Percentiles rank a stretch among this genome's conserved stretches.
These are phyloP conservation scores for Rhodamnia argentea DNA, from an alignment of 345 rosid genomes.

Conservation along the genomic window DNA sequence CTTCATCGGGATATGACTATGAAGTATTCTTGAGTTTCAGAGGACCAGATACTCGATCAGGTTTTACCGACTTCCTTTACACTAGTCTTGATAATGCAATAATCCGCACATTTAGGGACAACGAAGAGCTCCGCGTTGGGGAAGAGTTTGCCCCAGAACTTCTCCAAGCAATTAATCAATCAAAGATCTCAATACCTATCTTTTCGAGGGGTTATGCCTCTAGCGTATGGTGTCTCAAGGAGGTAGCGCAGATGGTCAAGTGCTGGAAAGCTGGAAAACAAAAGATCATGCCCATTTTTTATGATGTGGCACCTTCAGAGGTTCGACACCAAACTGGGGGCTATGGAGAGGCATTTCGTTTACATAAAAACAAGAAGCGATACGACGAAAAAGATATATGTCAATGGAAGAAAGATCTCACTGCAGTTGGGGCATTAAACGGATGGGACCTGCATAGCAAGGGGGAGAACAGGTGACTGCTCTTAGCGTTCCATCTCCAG, in stretches of 20 bases:
- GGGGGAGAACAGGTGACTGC: neutral
- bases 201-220: neutral
- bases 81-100: neutral
- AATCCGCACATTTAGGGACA: neutral
- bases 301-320: neutral
- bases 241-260: neutral
- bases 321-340: no score
- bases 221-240: neutral
- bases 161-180: neutral
- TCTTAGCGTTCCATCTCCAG: neutral
- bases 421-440: fast-evolving
- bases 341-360: no score
- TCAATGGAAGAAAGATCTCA: no score
- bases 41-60: neutral
- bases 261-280: neutral
- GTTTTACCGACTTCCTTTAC: neutral
- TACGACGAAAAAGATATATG: no score
- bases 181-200: neutral
- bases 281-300: neutral
- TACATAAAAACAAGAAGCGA: no score
- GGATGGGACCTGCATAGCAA: neutral
- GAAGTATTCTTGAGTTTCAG: neutral
- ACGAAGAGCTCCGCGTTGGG: neutral
- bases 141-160: neutral
- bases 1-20: neutral